Evolutionary conservation across 2,329 filamentous ascomycete species (phyloP), one percentile per base, ranked within the genome.

Genomic region (Fusarium irregulare): DNA sequence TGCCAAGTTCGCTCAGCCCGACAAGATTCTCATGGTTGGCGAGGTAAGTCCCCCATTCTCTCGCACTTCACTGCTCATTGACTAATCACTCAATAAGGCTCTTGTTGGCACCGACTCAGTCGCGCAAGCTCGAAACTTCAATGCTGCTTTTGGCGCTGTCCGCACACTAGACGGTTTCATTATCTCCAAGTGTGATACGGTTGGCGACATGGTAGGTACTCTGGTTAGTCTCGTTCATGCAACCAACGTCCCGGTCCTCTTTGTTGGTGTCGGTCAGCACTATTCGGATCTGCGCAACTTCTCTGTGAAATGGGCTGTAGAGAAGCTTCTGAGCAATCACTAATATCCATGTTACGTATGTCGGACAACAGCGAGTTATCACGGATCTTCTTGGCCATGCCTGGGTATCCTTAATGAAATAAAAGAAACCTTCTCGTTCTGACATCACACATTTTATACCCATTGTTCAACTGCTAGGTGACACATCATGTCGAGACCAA

Each of bases 121-220:
- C 23, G 93, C 94, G 49, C 96, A 99, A 82, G 96, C 97, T 6
- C 88, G 94, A 75, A 98, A 98, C 82, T 99, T 99, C 84, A 98
- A 98, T 78, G 89, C 91, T 40, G 92, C 93, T 4, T 98, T 99
- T 81, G 97, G 96, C 32, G 85, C 88, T 7, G 90, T 89, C 16
- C 86, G 95, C 60, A 88, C 88, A 28, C 86, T 99, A 40, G 97
- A 99, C 81, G 96, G 96, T 8, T 99, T 99, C 81, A 97, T 99
- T 78, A 98, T 99, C 75, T 95, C 92, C 65, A 99, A 99, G 82
- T 98, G 96, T 79, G 96, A 99, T 82, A 99, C 96, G 0, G 97
- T 99, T 40, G 97, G 96, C n/a, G 95, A 98, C 82, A 98, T 98
- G 94, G 94, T 98, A 45, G 94, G 88, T 73, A 98, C 95, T 4